Percentiles rank a stretch among this genome's conserved stretches.
phyloP scores from a whole-genome alignment of 139 green algal genomes.

The Coccomyxa sp. region DNA sequence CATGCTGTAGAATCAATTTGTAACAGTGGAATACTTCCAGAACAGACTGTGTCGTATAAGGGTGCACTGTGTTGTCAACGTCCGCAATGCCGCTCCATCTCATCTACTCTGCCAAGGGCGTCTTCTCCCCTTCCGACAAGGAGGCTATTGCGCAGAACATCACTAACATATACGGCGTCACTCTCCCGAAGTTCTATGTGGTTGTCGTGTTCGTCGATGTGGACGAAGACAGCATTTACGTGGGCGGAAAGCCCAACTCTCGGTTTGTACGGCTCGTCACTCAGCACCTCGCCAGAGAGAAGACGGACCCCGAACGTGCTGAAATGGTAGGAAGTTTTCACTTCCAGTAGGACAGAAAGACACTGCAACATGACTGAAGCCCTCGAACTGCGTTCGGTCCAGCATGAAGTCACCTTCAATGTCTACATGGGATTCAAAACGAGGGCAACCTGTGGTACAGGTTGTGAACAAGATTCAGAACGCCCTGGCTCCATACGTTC shows the following conservation, averaged over 20 bases:
- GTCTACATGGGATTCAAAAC: not conserved
- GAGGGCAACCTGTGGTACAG: not conserved
- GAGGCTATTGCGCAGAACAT: not conserved
- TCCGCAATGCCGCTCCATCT: not conserved
- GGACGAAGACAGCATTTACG: not conserved
- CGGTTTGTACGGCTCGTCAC: not conserved
- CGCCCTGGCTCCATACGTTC: not conserved
- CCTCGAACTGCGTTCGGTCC: not conserved
- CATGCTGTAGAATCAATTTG: too few species aligned
- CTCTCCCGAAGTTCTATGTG: not conserved
- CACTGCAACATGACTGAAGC: not conserved
- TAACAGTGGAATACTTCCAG: too few species aligned
- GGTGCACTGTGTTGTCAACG: not conserved
- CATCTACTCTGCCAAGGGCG: constrained; percentile 2
- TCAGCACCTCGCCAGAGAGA: not conserved
- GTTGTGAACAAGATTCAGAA: not conserved
- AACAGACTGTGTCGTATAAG: too few species aligned
- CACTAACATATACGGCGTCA: not conserved
- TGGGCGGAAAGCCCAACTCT: not conserved
- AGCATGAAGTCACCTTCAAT: too few species aligned
- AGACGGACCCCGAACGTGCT: not conserved
- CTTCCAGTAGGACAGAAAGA: not conserved
- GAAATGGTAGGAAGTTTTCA: not conserved
- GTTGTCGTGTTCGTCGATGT: constrained; percentile 1
- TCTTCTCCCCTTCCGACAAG: not conserved